These are phyloP conservation scores for Aspergillus bertholletiae DNA, from an alignment of 495 filamentous ascomycete genomes.

Conservation along the genomic window DNA sequence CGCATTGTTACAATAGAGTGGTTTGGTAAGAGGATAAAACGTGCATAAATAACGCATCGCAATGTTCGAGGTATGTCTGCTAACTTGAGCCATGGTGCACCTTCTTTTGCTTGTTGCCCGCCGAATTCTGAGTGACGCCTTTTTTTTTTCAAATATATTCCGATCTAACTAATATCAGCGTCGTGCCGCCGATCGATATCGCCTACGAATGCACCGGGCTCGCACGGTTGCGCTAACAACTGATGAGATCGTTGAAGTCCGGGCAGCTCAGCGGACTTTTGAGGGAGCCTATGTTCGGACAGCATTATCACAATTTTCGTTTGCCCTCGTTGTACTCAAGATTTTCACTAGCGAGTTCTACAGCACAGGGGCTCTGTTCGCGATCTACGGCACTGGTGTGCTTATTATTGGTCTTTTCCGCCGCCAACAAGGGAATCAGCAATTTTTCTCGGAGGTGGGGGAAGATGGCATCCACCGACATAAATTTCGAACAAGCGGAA, in stretches of 20 bases:
- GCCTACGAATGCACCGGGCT: constrained; percentile 76
- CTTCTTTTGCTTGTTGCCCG: not conserved
- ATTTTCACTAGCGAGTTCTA: constrained; percentile 97
- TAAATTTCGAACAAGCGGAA: constrained; percentile 86
- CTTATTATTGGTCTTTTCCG: constrained; percentile 76
- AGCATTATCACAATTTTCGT: constrained; percentile 88
- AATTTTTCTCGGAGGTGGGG: constrained; percentile 81
- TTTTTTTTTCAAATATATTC: not conserved
- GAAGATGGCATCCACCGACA: constrained; percentile 64
- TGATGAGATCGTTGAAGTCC: constrained; percentile 86
- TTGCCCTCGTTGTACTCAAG: constrained; percentile 89
- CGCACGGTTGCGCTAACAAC: constrained; percentile 77
- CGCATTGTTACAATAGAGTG: not conserved
- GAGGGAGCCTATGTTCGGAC: constrained; percentile 97
- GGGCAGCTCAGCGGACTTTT: constrained; percentile 91
- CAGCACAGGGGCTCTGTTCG: constrained; percentile 85
- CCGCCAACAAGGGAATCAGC: constrained; percentile 83
- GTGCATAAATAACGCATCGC: constrained; percentile 2
- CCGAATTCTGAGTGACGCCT: no score
- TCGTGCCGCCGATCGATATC: constrained; percentile 47
- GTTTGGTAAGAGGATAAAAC: not conserved
- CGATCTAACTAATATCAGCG: constrained; percentile 21
- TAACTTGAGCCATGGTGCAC: not conserved
- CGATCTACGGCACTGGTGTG: constrained; percentile 83
- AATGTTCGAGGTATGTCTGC: constrained; percentile 36